A percentile compares a stretch with the other conserved stretches of the same genome.
These are phyloP conservation scores for Pichia exigua DNA, from an alignment of 805 yeast species.

Conservation along the genomic window DNA sequence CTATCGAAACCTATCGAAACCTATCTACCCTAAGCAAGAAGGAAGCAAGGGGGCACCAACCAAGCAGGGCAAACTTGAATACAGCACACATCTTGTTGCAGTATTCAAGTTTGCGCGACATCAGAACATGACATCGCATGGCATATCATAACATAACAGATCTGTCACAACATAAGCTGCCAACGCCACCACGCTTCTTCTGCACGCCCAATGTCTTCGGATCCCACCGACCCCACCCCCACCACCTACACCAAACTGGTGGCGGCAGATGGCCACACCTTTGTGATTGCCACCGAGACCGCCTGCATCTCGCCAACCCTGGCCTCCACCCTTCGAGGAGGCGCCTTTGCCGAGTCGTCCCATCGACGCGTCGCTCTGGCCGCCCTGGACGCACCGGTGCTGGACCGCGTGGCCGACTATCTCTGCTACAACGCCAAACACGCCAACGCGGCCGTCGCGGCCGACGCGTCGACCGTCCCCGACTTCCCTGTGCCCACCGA, in stretches of 20 bases:
- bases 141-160: no score
- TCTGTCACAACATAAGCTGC: no score
- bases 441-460: constrained; percentile 18
- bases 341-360: constrained; percentile 51
- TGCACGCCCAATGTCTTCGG: no score
- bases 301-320: constrained; percentile 68
- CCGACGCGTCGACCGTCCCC: constrained; percentile 39
- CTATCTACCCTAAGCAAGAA: no score
- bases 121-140: no score
- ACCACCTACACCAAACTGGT: neutral
- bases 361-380: constrained; percentile 46
- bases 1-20: no score
- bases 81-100: no score
- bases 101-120: no score
- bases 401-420: constrained; percentile 80
- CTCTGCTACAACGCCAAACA: constrained; percentile 68
- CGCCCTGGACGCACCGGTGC: constrained; percentile 62
- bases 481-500: constrained; percentile 91
- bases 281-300: constrained; percentile 58
- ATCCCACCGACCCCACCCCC: constrained; percentile 6
- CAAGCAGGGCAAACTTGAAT: no score
- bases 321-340: constrained; percentile 43
- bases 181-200: no score
- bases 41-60: no score
- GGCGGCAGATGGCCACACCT: constrained; percentile 32